Base-by-base conservation (phyloP, 2,329 filamentous ascomycete species). In the Colletotrichum nymphaeae region DNA sequence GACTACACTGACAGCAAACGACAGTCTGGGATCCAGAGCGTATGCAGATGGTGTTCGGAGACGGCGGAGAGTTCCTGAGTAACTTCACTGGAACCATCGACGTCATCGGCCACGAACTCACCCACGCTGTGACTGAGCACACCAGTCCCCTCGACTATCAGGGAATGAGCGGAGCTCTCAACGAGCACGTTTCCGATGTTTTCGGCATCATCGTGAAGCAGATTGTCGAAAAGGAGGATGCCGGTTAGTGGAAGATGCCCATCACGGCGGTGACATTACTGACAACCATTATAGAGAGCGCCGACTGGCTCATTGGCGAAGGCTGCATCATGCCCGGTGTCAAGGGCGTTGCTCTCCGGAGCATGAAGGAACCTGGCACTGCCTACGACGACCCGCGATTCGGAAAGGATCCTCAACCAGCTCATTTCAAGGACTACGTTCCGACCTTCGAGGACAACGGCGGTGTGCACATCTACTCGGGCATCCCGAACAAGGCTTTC, bases 171-270 rank as follows among this genome's bases (percentile, higher is more conserved):
- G 89, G 89, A 22, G 88, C 88, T 16, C 81, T 91, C 52, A 90
- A 90, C 72, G 89, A 91, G 78, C 87, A 88, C 75, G 76, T 90
- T 37, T 87, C 88, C 0, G 89, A 91, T 75, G 86, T 87, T 1
- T 90, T 90, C 76, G 89, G 88, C 71, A 85, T 87, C 79, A 89
- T 90, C 86, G 80, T 88, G 72, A 89, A 90, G 82, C 88, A 90
- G 79, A 84, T 84, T 75, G 82, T 83, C 9, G 82, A 88, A 66
- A 74, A 87, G 26, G 83, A 86, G 76, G 84, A 80, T 11, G 81
- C 86, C 1, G 62, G 67, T 69, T 22, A n/a, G 67, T 12, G 9
- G 3, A 5, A 16, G 12, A 5, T 14, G 22, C 14, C 32, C n/a
- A n/a, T 22, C n/a, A 14, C 3, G 30, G 42, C 14, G 52, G 4